phyloP scores from a whole-genome alignment of 2,329 filamentous ascomycete species.

The Aspergillus tubingensis region DNA sequence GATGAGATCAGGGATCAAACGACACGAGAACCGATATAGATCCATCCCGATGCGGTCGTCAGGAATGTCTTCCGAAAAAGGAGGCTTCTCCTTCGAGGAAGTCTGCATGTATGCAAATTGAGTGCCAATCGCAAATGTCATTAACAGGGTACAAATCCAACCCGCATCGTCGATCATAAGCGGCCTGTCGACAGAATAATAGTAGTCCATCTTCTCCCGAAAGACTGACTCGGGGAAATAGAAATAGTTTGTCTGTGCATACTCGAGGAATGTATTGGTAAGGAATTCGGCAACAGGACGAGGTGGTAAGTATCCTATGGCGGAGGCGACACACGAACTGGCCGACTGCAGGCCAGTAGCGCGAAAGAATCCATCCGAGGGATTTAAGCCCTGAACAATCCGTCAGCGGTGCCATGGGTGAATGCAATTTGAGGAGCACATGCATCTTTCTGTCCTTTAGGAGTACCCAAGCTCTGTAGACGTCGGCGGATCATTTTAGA shows the following conservation, averaged over 20 bases:
- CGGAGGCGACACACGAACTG: conserved; percentile 26
- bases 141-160: no score
- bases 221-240: no score
- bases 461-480: conserved; percentile 26
- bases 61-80: no score
- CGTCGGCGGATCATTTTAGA: conserved; percentile 35
- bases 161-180: no score
- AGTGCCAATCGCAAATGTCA: no score
- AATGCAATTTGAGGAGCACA: background rate
- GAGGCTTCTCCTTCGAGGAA: no score
- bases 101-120: no score
- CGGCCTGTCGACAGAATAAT: no score
- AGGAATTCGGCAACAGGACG: no score
- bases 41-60: conserved; percentile 44
- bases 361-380: conserved; percentile 33
- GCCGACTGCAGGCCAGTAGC: conserved; percentile 34
- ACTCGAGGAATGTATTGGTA: no score
- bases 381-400: conserved; percentile 17
- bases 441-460: conserved; percentile 2
- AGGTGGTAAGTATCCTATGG: conserved; percentile 24
- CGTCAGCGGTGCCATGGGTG: background rate
- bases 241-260: no score
- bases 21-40: conserved; percentile 55
- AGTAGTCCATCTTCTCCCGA: no score
- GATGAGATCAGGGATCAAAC: conserved; percentile 56